Conservation (phyloP, 805 yeast genomes). For the Yamadazyma nakazawae region DNA sequence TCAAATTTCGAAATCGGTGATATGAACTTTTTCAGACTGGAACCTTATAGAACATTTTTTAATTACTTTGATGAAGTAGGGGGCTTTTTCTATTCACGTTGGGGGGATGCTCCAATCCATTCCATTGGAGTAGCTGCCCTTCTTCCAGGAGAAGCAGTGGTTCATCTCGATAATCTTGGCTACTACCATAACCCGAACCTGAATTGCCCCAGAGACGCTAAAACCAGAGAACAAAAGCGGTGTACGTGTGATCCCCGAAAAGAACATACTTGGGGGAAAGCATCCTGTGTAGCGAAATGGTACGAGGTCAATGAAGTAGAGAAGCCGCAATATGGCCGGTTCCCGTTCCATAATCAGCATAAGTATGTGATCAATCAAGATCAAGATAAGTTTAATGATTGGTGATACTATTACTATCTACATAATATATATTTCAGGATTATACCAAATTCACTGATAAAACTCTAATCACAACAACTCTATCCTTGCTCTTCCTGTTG, state of each 20-base stretch:
- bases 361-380: conserved; percentile 9
- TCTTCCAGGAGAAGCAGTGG: conserved; percentile 63
- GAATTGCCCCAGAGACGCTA: conserved; percentile 70
- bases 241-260: conserved; percentile 68
- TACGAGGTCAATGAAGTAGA: conserved; percentile 14
- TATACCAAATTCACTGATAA: no score
- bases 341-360: conserved; percentile 13
- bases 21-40: conserved; percentile 68
- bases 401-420: conserved; percentile 4
- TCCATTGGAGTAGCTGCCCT: conserved; percentile 82
- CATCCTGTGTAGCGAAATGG: conserved; percentile 61
- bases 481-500: no score
- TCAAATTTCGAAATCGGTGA: conserved; percentile 83
- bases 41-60: conserved; percentile 68
- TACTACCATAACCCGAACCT: conserved; percentile 79
- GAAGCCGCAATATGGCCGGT: conserved; percentile 10
- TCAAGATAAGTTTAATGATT: conserved; percentile 8
- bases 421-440: neutral
- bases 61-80: conserved; percentile 73
- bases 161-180: conserved; percentile 79
- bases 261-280: conserved; percentile 68
- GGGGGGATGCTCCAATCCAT: conserved; percentile 96
- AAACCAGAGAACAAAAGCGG: conserved; percentile 50
- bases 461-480: neutral
- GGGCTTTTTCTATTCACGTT: conserved; percentile 86